These are phyloP conservation scores for Prunus mongolica DNA, from an alignment of 306 rosid genomes.

Conservation along the genomic window DNA sequence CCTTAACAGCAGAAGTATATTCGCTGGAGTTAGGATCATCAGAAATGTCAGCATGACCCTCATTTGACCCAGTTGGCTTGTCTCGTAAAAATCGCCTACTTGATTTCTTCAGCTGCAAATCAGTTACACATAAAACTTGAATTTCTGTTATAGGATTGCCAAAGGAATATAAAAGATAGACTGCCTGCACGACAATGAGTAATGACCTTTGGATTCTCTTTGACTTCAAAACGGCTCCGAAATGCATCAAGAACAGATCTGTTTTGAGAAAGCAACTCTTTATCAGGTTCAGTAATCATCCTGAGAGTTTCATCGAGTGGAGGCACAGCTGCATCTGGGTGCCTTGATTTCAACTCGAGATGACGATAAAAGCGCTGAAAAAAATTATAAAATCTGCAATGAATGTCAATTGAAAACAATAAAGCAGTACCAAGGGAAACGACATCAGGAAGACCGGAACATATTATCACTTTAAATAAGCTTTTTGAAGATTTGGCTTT, in stretches of 20 bases:
- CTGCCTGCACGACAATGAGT: background rate
- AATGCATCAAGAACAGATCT: slow-evolving; percentile 44
- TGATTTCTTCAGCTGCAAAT: slow-evolving; percentile 53
- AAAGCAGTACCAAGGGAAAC: background rate
- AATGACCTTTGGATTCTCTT: slow-evolving; percentile 57
- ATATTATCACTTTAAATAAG: background rate
- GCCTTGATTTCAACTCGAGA: slow-evolving; percentile 77
- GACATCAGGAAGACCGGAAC: background rate
- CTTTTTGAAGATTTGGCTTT: background rate
- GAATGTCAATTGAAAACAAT: slow-evolving; percentile 13
- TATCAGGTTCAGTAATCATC: slow-evolving; percentile 70
- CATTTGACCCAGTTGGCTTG: slow-evolving; percentile 29
- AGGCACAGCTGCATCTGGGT: slow-evolving; percentile 68
- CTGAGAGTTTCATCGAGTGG: slow-evolving; percentile 71
- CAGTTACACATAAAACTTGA: slow-evolving; percentile 15
- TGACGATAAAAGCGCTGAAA: slow-evolving; percentile 67
- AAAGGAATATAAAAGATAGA: slow-evolving; percentile 1
- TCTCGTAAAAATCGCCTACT: slow-evolving; percentile 39
- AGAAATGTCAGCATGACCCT: slow-evolving; percentile 31
- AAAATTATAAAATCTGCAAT: slow-evolving; percentile 13
- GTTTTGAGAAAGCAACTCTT: slow-evolving; percentile 50
- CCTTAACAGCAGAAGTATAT: slow-evolving; percentile 34
- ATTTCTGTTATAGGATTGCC: background rate
- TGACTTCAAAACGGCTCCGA: slow-evolving; percentile 43
- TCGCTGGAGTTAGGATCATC: slow-evolving; percentile 33